Conservation (phyloP, 2,329 filamentous ascomycete species). For the Malbranchea cinnamomea region DNA sequence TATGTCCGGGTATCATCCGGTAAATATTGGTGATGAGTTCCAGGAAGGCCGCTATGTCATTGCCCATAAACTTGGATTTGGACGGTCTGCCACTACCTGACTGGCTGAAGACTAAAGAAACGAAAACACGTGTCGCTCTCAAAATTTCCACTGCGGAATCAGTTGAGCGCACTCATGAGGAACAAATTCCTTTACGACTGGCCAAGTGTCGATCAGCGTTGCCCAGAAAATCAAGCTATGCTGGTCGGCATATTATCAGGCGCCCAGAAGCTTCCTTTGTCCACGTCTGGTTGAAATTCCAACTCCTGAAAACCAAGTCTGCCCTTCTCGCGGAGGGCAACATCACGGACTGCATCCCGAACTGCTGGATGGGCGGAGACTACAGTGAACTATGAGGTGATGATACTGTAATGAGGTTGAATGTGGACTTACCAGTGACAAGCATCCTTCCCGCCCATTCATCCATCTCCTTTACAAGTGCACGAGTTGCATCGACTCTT, state of each 20-base stretch:
- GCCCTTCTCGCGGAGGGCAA: background rate
- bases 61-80: constrained; percentile 11
- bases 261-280: too few relatives aligned
- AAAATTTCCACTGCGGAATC: constrained; percentile 9
- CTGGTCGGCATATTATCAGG: too few relatives aligned
- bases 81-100: constrained; percentile 10
- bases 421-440: background rate
- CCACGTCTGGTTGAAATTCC: constrained; percentile 1
- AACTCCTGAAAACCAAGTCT: background rate
- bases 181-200: constrained; percentile 8
- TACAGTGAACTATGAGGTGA: too few relatives aligned
- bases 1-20: constrained; percentile 8
- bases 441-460: background rate
- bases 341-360: background rate
- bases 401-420: background rate
- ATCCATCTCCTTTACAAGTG: background rate
- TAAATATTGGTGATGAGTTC: constrained; percentile 7
- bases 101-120: constrained; percentile 11
- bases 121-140: constrained; percentile 9
- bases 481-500: background rate
- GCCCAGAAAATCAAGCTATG: constrained; percentile 10
- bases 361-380: background rate
- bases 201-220: constrained; percentile 3
- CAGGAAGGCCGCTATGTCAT: constrained; percentile 9
- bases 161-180: constrained; percentile 5